phyloP scores from a whole-genome alignment of 495 filamentous ascomycete genomes.

The Penicillium ucsense region DNA sequence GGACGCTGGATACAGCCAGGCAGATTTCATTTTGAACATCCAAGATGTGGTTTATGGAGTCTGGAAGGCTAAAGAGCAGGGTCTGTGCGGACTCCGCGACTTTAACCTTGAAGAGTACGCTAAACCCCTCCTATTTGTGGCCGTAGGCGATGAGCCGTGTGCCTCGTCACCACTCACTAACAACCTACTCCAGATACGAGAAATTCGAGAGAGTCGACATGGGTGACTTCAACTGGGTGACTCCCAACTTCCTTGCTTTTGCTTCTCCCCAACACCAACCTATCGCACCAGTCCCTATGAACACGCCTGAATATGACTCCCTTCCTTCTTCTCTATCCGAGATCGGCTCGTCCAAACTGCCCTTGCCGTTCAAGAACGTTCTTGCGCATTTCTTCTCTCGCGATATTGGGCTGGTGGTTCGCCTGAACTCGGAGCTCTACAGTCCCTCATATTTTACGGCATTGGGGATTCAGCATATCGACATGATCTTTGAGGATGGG shows the following conservation, averaged over 20 bases:
- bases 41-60: conserved; percentile 98
- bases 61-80: conserved; percentile 96
- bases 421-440: conserved; percentile 92
- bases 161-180: conserved; percentile 10
- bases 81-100: conserved; percentile 73
- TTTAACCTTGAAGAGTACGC: conserved; percentile 89
- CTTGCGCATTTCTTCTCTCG: conserved; percentile 76
- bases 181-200: conserved; percentile 55
- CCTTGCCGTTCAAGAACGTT: conserved; percentile 88
- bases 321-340: conserved; percentile 60
- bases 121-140: not conserved
- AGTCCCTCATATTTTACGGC: conserved; percentile 91
- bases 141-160: too few species aligned
- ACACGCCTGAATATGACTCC: conserved; percentile 59
- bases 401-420: conserved; percentile 85
- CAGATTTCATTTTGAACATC: conserved; percentile 86
- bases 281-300: conserved; percentile 53
- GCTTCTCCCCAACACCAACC: conserved; percentile 85
- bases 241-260: conserved; percentile 89
- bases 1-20: conserved; percentile 96
- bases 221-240: conserved; percentile 99
- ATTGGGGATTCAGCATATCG: conserved; percentile 86
- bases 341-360: conserved; percentile 54
- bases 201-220: conserved; percentile 91
- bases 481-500: conserved; percentile 99